Evolutionary conservation across 2,329 filamentous ascomycete species (phyloP), one percentile per base, ranked within the genome.

Genomic region (Penicillium sp.): DNA sequence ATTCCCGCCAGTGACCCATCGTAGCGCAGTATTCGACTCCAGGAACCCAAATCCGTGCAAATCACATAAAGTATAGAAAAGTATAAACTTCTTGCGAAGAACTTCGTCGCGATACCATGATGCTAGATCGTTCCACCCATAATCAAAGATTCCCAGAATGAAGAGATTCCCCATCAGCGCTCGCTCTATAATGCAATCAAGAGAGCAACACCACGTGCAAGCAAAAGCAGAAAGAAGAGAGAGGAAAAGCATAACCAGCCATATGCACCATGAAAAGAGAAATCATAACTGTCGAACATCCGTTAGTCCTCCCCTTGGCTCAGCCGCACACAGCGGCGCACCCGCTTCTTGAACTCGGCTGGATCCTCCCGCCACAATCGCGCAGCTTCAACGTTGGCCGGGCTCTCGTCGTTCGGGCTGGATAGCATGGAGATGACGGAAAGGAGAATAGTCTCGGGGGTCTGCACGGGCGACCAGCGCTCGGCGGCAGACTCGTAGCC

Each of bases 381-480:
- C 11, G 94, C 95, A 3, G 95, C 95, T 79, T 98, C 94, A 31
- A 97, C 87, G 73, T 99, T 98, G 51, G 95, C 95, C 0, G 95
- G 92, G 68, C 89, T 94, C 82, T 98, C 95, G 71, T 96, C 92
- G 74, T 99, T 99, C 50, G 95, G 95, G 70, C 90, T 89, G 63
- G 91, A 88, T 64, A 99, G 87, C 81, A 99, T 88, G 75, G 90
- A 95, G 74, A 99, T 96, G 36, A 96, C 93, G 69, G 88, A 92
- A 35, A 99, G 79, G 50, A 99, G 80, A 62, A 99, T 98, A 22
- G 92, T 96, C 82, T 97, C 94, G 54, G 94, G 93, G 13, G 90
- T 93, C 77, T 98, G 95, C 2, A 98, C 94, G 31, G 95, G 95
- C 59, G 86, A 90, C 95, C 95, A 99, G 60, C 95, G 87, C 82